Percentiles rank a stretch among this genome's conserved stretches.
phyloP scores from a whole-genome alignment of 2,329 filamentous ascomycete species.

The Zalaria obscura region DNA sequence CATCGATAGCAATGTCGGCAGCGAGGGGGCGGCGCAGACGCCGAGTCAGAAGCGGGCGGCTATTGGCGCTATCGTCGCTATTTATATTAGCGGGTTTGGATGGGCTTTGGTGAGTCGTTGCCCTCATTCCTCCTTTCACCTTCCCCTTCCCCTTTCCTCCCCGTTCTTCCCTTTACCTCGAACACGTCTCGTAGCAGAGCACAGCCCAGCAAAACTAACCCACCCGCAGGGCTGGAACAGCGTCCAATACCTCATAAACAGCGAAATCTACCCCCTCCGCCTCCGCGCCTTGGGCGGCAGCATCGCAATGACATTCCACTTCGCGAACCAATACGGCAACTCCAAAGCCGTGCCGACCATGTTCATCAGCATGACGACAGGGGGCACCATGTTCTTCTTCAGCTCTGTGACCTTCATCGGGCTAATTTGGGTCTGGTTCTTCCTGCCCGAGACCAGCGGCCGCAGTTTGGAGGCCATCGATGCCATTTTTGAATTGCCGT shows the following conservation, averaged over 20 bases:
- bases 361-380: conserved; percentile 45
- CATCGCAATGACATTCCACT: conserved; percentile 65
- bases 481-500: conserved; percentile 45
- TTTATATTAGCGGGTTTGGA: conserved; percentile 47
- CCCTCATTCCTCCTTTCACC: background rate
- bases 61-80: conserved; percentile 44
- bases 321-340: conserved; percentile 67
- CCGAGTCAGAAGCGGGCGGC: conserved; percentile 40
- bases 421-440: conserved; percentile 45
- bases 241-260: conserved; percentile 66
- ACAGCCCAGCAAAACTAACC: background rate
- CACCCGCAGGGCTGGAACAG: conserved; percentile 44
- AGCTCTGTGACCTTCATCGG: conserved; percentile 53
- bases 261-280: conserved; percentile 62
- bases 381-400: conserved; percentile 69
- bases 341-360: conserved; percentile 61
- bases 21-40: conserved; percentile 33
- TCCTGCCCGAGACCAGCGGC: conserved; percentile 36
- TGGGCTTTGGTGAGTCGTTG: conserved; percentile 41
- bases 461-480: conserved; percentile 44
- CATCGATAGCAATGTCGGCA: conserved; percentile 44
- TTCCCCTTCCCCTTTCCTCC: background rate
- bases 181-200: too few species aligned
- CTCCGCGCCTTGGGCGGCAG: conserved; percentile 58
- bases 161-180: background rate